These are phyloP conservation scores for Citrullus colocynthis DNA, from an alignment of 306 rosid genomes.

Conservation along the genomic window DNA sequence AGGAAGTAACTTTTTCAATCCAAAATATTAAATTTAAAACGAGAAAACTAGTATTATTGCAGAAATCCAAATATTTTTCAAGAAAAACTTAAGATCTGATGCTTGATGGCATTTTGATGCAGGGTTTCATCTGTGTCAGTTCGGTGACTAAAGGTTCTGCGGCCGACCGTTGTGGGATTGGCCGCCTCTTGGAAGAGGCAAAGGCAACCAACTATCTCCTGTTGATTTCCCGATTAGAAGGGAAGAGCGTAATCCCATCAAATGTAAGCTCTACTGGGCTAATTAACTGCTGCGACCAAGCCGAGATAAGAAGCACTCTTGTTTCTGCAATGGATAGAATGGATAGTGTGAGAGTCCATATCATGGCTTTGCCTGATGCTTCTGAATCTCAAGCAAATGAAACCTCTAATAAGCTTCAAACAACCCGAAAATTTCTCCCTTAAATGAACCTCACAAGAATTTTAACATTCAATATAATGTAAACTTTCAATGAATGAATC, in stretches of 20 bases:
- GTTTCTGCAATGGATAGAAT: constrained; percentile 18
- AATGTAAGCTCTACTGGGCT: constrained; percentile 21
- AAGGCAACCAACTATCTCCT: constrained; percentile 15
- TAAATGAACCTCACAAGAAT: background rate
- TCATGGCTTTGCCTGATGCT: constrained; percentile 28
- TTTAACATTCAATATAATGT: background rate
- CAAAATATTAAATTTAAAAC: background rate
- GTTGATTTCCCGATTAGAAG: constrained; percentile 30
- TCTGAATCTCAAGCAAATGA: constrained; percentile 4
- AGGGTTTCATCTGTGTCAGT: constrained; percentile 31
- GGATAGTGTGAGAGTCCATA: constrained; percentile 22
- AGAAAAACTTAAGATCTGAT: background rate
- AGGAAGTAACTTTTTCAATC: background rate
- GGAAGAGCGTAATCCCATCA: constrained; percentile 34
- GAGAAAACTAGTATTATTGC: background rate
- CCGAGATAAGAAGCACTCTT: constrained; percentile 24
- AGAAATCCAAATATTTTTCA: background rate
- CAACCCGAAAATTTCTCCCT: background rate
- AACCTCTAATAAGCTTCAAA: background rate
- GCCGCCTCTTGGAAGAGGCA: constrained; percentile 25
- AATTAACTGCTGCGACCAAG: constrained; percentile 29
- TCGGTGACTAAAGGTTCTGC: constrained; percentile 19
- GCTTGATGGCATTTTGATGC: background rate
- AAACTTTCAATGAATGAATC: background rate
- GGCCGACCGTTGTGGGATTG: constrained; percentile 30